Evolutionary conservation across 2,329 filamentous ascomycete genomes (phyloP).

Genomic region (Cordyceps cicadae): DNA sequence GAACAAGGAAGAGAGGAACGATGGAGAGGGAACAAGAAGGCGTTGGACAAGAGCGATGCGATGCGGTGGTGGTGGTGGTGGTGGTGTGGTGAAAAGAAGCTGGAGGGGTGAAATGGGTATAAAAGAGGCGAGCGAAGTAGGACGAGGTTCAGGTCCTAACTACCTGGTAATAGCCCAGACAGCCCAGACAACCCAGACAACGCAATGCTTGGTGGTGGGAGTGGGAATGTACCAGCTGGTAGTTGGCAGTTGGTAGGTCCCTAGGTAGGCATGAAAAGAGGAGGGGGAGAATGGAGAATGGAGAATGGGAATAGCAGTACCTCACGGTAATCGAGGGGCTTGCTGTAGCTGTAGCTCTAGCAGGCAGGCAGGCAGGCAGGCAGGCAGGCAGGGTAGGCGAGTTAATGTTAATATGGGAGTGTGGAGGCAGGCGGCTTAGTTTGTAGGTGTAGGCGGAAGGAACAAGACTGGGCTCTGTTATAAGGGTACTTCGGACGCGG

Average conservation of each 20-base stretch:
- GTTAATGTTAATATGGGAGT: too few species aligned
- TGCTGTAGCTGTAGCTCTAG: too few species aligned
- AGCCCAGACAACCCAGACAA: background rate
- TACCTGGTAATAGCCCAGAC: background rate
- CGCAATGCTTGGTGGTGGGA: background rate
- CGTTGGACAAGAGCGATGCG: background rate
- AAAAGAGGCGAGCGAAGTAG: background rate
- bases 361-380: too few species aligned
- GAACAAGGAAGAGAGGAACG: background rate
- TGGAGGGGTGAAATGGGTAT: constrained; percentile 7
- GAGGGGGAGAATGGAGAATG: too few species aligned
- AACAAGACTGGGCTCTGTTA: too few species aligned
- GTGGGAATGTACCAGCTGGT: background rate
- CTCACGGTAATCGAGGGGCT: too few species aligned
- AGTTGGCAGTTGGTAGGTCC: too few species aligned
- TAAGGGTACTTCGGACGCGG: too few species aligned
- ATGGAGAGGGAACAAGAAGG: background rate
- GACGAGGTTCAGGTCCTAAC: background rate
- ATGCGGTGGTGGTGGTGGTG: background rate
- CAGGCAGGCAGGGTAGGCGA: too few species aligned
- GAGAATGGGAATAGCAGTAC: background rate
- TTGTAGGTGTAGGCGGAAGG: too few species aligned
- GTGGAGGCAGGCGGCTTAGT: too few species aligned
- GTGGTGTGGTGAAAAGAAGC: background rate
- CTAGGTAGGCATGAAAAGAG: too few species aligned